Evolutionary conservation across 768 basidiomycete species (phyloP).

Genomic region (Pholiota molesta): DNA sequence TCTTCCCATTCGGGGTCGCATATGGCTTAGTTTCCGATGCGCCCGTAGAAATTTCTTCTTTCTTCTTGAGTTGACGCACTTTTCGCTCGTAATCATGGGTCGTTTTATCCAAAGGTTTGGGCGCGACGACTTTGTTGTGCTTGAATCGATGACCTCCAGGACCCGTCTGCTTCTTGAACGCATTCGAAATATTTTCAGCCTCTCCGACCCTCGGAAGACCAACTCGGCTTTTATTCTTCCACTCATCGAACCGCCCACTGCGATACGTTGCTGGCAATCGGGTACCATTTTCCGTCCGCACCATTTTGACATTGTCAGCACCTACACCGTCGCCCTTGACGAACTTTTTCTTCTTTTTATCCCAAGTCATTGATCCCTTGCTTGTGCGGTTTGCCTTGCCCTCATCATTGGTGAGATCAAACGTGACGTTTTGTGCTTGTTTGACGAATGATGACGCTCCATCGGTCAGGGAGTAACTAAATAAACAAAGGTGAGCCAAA

Average conservation of each 20-base stretch:
- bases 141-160: conserved; percentile 66
- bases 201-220: conserved; percentile 85
- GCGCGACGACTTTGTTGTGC: conserved; percentile 63
- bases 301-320: conserved; percentile 91
- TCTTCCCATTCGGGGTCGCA: conserved; percentile 26
- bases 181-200: conserved; percentile 52
- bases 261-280: conserved; percentile 91
- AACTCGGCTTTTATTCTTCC: conserved; percentile 81
- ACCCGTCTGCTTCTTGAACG: conserved; percentile 36
- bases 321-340: conserved; percentile 83
- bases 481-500: not conserved
- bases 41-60: conserved; percentile 38
- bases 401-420: conserved; percentile 86
- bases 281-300: conserved; percentile 90
- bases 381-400: conserved; percentile 59
- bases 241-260: conserved; percentile 93
- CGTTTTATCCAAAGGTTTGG: conserved; percentile 81
- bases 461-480: conserved; percentile 86
- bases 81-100: conserved; percentile 77
- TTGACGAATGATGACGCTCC: conserved; percentile 86
- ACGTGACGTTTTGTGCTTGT: conserved; percentile 78
- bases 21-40: conserved; percentile 8
- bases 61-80: conserved; percentile 62
- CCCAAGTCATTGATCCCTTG: conserved; percentile 73
- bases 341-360: conserved; percentile 96